Evolutionary conservation across 352 stramenopile genomes (phyloP).

Genomic region (Globisporangium irregulare): DNA sequence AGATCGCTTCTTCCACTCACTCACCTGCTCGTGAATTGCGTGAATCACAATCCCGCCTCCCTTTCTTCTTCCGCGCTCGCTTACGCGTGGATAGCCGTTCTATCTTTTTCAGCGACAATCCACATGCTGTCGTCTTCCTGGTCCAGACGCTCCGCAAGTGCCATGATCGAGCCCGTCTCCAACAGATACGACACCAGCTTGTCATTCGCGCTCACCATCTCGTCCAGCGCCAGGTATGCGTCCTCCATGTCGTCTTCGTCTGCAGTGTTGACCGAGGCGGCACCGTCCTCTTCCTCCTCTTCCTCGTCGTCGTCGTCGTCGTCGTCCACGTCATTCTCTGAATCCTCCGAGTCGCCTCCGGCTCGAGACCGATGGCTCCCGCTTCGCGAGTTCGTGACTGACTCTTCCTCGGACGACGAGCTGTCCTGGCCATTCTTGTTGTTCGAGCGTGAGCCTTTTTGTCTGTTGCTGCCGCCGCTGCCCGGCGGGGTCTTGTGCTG

Average conservation of each 20-base stretch:
- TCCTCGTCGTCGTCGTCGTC: constrained; percentile 23
- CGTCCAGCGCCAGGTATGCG: constrained; percentile 57
- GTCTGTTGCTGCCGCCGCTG: constrained; percentile 21
- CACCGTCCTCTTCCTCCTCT: constrained; percentile 44
- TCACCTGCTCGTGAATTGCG: neutral
- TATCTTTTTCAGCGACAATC: constrained; percentile 83
- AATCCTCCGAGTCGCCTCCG: constrained; percentile 62
- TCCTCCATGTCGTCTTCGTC: constrained; percentile 25
- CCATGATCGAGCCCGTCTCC: constrained; percentile 85
- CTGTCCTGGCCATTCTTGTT: constrained; percentile 48
- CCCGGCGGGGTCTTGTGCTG: constrained; percentile 30
- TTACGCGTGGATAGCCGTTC: constrained; percentile 77
- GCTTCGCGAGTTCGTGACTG: constrained; percentile 10
- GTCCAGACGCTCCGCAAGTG: constrained; percentile 75
- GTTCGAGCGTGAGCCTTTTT: constrained; percentile 19
- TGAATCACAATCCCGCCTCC: neutral
- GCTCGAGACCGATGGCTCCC: constrained; percentile 31
- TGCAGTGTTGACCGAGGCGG: constrained; percentile 1
- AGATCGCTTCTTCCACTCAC: neutral
- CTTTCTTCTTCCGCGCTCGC: neutral
- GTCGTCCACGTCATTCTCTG: constrained; percentile 50
- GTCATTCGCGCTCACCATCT: constrained; percentile 84
- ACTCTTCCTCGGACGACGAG: constrained; percentile 55
- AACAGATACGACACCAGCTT: constrained; percentile 83
- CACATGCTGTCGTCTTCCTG: constrained; percentile 83